Evolutionary conservation across 2,329 filamentous ascomycete species (phyloP).

Genomic region (Pseudopithomyces maydicus): DNA sequence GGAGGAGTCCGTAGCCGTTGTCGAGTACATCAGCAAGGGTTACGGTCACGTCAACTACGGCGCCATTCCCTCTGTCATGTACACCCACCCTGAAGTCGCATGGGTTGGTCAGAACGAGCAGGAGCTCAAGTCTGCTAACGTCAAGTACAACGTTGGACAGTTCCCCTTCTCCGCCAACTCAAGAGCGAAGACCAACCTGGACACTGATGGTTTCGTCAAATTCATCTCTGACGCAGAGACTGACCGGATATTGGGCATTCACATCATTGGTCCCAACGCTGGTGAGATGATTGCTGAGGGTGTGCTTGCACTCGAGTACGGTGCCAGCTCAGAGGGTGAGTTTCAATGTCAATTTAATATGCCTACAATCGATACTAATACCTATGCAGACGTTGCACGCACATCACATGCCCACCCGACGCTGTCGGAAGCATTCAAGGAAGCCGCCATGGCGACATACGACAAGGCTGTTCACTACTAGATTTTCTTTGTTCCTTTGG

Average conservation of each 20-base stretch:
- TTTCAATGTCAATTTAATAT: slow-evolving; percentile 41
- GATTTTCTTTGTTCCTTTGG: slow-evolving; percentile 32
- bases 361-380: slow-evolving; percentile 18
- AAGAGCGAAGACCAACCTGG: slow-evolving; percentile 97
- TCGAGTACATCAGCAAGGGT: slow-evolving; percentile 98
- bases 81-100: slow-evolving; percentile 96
- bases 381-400: slow-evolving; percentile 54
- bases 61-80: slow-evolving; percentile 98
- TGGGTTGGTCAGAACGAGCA: slow-evolving; percentile 99
- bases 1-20: slow-evolving; percentile 91
- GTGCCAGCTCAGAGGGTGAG: slow-evolving; percentile 88
- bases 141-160: slow-evolving; percentile 89
- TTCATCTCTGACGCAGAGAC: slow-evolving; percentile 96
- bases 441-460: slow-evolving; percentile 98
- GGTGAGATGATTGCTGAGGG: slow-evolving; percentile 99
- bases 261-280: slow-evolving; percentile 94
- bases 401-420: slow-evolving; percentile 98
- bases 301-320: slow-evolving; percentile 93
- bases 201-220: slow-evolving; percentile 95
- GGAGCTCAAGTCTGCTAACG: slow-evolving; percentile 85
- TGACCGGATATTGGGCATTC: slow-evolving; percentile 90
- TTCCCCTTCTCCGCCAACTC: slow-evolving; percentile 99
- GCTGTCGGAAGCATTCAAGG: slow-evolving; percentile 97
- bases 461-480: slow-evolving; percentile 94
- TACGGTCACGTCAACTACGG: slow-evolving; percentile 99